These are phyloP conservation scores for Catunica adiposa DNA, from an alignment of 2,329 filamentous ascomycete genomes.

Conservation along the genomic window DNA sequence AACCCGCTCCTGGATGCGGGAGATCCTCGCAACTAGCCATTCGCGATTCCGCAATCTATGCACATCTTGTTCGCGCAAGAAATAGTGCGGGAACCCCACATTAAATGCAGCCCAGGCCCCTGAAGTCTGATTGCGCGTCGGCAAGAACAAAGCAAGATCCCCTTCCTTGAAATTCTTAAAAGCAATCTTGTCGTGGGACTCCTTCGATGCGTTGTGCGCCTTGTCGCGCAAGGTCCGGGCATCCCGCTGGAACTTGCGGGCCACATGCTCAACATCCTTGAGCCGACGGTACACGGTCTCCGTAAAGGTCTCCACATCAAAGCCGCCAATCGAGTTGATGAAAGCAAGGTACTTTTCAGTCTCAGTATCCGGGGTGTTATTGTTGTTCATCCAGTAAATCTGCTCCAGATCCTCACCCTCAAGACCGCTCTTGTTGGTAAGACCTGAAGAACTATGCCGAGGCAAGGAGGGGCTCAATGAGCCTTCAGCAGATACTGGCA, in stretches of 20 bases:
- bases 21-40: slow-evolving; percentile 92
- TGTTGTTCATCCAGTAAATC: slow-evolving; percentile 66
- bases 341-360: slow-evolving; percentile 59
- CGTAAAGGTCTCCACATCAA: slow-evolving; percentile 70
- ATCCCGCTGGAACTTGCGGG: slow-evolving; percentile 85
- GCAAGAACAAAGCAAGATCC: slow-evolving; percentile 82
- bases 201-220: slow-evolving; percentile 61
- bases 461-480: slow-evolving; percentile 38
- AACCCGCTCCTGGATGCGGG: slow-evolving; percentile 77
- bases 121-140: slow-evolving; percentile 83
- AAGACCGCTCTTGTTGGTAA: slow-evolving; percentile 36
- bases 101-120: slow-evolving; percentile 98
- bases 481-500: slow-evolving; percentile 38
- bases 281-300: slow-evolving; percentile 78
- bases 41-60: slow-evolving; percentile 74
- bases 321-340: slow-evolving; percentile 53
- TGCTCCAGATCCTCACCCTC: slow-evolving; percentile 54
- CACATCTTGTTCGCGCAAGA: slow-evolving; percentile 78
- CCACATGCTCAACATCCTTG: slow-evolving; percentile 84
- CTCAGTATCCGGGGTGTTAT: slow-evolving; percentile 39
- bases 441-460: slow-evolving; percentile 33
- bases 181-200: slow-evolving; percentile 89
- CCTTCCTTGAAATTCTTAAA: slow-evolving; percentile 94
- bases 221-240: slow-evolving; percentile 75
- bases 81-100: slow-evolving; percentile 91